Conservation (phyloP, 257 asterid species). For the Osmanthus fragrans region DNA sequence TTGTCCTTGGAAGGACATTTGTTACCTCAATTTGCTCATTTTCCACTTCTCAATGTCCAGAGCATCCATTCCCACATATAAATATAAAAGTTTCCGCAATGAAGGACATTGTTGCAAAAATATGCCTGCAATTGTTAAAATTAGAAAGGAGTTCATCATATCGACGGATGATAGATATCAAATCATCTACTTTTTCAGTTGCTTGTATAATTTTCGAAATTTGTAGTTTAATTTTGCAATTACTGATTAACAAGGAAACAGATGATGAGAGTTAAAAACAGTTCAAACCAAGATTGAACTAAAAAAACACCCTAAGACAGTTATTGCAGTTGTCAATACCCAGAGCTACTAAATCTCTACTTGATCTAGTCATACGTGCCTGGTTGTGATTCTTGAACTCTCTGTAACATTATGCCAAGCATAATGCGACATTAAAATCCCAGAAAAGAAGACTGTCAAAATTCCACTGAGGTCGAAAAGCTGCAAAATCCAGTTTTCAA, state of each 20-base stretch:
- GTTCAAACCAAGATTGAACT: neutral
- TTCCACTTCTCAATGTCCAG: slow-evolving; percentile 87
- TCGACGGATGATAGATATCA: slow-evolving; percentile 2
- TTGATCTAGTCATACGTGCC: slow-evolving; percentile 35
- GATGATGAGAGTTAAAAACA: neutral
- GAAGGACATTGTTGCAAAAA: slow-evolving; percentile 83
- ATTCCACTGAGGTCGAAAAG: slow-evolving; percentile 77
- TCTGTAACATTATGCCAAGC: slow-evolving; percentile 95
- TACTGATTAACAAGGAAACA: neutral
- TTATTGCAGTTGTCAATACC: neutral
- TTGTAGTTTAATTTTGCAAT: neutral
- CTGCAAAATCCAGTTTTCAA: slow-evolving; percentile 35
- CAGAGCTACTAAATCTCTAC: neutral
- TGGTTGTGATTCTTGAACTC: slow-evolving; percentile 77
- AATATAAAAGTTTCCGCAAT: slow-evolving; percentile 91
- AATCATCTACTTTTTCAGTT: neutral
- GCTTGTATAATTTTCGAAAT: neutral
- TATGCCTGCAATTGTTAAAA: slow-evolving; percentile 61
- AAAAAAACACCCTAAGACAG: neutral
- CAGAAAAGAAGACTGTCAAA: slow-evolving; percentile 84
- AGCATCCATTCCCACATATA: slow-evolving; percentile 96
- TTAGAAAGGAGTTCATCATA: slow-evolving; percentile 4
- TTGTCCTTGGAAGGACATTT: neutral
- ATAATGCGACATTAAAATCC: slow-evolving; percentile 91
- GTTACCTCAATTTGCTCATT: slow-evolving; percentile 69